Evolutionary conservation across 345 rosid species (phyloP).

Genomic region (Zanthoxylum bungeanum): DNA sequence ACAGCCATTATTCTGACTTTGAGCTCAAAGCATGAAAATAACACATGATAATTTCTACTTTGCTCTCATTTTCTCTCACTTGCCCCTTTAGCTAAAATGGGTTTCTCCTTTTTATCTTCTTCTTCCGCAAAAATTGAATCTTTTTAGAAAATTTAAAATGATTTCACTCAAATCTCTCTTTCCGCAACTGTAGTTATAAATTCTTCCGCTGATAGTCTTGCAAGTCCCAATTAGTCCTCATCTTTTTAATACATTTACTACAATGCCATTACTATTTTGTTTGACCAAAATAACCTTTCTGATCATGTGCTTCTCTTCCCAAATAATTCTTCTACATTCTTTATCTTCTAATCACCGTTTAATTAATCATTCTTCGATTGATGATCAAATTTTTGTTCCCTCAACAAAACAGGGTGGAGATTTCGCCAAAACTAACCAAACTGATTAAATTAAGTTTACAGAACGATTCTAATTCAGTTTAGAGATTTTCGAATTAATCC

Average conservation of each 20-base stretch:
- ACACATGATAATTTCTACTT: neutral
- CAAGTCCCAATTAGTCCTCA: neutral
- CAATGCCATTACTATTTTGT: neutral
- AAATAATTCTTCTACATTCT: too few relatives aligned
- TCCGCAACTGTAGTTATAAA: neutral
- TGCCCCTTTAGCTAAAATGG: neutral
- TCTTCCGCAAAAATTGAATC: neutral
- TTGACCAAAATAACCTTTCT: neutral
- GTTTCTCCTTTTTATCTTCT: neutral
- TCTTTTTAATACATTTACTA: neutral
- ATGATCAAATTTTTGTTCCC: too few relatives aligned
- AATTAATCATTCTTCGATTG: too few relatives aligned
- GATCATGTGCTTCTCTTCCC: neutral
- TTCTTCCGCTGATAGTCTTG: neutral
- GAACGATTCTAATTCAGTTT: too few relatives aligned
- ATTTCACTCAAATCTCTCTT: neutral
- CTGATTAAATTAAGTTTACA: too few relatives aligned
- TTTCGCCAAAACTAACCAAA: too few relatives aligned
- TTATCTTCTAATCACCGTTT: too few relatives aligned
- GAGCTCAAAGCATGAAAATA: neutral
- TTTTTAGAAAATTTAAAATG: neutral
- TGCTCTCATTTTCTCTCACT: constrained; percentile 1
- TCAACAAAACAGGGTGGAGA: too few relatives aligned
- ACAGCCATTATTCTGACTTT: neutral
- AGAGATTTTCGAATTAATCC: too few relatives aligned